Evolutionary conservation across 1,284 basidiomycete genomes (phyloP).

Genomic region (Trametes hirsuta): DNA sequence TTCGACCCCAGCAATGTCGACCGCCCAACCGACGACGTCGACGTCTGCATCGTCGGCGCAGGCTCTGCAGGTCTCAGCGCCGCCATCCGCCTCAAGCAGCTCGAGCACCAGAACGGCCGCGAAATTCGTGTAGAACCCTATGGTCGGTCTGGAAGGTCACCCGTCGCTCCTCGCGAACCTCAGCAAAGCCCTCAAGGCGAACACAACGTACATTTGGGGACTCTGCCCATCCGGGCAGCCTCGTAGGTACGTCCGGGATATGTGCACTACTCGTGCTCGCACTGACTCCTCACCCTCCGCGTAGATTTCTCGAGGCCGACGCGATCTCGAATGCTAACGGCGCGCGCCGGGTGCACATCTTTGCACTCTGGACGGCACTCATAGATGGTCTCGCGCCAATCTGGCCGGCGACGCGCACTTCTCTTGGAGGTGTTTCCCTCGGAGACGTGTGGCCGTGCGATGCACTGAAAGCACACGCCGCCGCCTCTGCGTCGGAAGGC

Average conservation of each 20-base stretch:
- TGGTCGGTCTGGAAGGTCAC: constrained; percentile 91
- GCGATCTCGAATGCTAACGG: constrained; percentile 43
- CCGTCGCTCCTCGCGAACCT: constrained; percentile 77
- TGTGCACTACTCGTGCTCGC: not conserved
- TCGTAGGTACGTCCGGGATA: constrained; percentile 60
- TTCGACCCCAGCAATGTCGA: too few relatives aligned
- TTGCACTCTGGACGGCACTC: constrained; percentile 81
- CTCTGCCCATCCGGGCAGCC: constrained; percentile 78
- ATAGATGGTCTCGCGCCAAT: constrained; percentile 85
- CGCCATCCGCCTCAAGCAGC: too few relatives aligned
- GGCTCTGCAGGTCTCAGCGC: too few relatives aligned
- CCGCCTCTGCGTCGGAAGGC: constrained; percentile 43
- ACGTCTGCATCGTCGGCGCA: too few relatives aligned
- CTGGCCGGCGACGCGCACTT: constrained; percentile 84
- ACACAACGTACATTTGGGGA: constrained; percentile 69
- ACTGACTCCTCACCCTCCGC: not conserved
- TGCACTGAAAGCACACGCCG: constrained; percentile 43
- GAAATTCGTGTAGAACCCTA: constrained; percentile 59
- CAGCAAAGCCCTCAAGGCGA: constrained; percentile 66
- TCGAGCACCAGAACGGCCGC: too few relatives aligned
- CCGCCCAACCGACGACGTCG: too few relatives aligned
- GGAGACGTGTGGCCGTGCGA: constrained; percentile 92
- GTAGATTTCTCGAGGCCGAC: constrained; percentile 73
- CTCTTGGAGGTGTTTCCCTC: constrained; percentile 66
- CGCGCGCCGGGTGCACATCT: constrained; percentile 57